Evolutionary conservation across 305 asterid species (phyloP).

Genomic region (Coffea humblotiana): DNA sequence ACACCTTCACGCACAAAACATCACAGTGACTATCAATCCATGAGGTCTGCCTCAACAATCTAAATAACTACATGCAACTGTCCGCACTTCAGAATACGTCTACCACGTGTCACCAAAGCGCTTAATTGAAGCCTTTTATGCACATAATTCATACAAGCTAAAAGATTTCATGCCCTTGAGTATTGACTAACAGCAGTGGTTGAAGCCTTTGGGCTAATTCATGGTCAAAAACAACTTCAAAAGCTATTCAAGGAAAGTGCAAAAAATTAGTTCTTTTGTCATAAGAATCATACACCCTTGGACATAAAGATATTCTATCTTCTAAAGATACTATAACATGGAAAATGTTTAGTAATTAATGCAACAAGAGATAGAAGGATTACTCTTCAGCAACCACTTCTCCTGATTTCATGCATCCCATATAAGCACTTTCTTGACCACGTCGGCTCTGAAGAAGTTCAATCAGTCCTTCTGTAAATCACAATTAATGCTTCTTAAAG

Average conservation of each 20-base stretch:
- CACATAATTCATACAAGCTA: background rate
- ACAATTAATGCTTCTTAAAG: background rate
- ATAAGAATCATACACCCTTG: constrained; percentile 1
- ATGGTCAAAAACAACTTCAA: background rate
- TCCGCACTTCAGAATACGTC: background rate
- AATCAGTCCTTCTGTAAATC: constrained; percentile 59
- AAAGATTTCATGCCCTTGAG: background rate
- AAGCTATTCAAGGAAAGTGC: background rate
- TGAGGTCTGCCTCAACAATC: background rate
- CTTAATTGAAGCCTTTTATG: background rate
- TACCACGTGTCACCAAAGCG: background rate
- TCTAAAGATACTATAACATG: background rate
- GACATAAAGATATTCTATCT: background rate
- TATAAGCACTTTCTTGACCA: constrained; percentile 73
- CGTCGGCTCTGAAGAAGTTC: constrained; percentile 75
- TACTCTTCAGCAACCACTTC: constrained; percentile 82
- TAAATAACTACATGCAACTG: background rate
- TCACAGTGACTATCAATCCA: background rate
- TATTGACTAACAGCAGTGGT: background rate
- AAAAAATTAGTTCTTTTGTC: background rate
- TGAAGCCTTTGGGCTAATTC: background rate
- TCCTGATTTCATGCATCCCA: constrained; percentile 99
- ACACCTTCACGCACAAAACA: background rate
- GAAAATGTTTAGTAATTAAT: background rate
- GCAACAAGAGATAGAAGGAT: constrained; percentile 19